Conservation (phyloP, 2,329 filamentous ascomycete species). For the Trichophyton verrucosum region DNA sequence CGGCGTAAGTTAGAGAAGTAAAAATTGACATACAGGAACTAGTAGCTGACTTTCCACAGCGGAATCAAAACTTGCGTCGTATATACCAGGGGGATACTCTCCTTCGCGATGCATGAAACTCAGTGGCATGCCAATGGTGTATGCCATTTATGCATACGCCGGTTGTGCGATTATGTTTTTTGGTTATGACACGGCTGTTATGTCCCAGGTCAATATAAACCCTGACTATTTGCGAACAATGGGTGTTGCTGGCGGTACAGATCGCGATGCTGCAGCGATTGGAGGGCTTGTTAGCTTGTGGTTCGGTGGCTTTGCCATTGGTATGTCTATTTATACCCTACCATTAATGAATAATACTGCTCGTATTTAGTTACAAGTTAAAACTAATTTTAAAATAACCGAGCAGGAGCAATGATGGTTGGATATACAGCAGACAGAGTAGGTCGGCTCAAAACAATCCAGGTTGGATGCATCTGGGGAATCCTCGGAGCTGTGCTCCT, state of each 20-base stretch:
- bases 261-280: neutral
- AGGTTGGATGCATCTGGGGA: neutral
- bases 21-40: neutral
- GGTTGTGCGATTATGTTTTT: neutral
- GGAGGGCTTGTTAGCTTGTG: neutral
- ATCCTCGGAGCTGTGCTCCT: neutral
- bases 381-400: neutral
- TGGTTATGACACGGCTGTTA: neutral
- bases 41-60: neutral
- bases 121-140: neutral
- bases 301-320: conserved; percentile 1
- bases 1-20: neutral
- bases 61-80: neutral
- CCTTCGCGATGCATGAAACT: neutral
- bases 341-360: neutral
- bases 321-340: neutral
- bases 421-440: neutral
- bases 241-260: neutral
- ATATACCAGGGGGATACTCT: neutral
- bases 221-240: neutral
- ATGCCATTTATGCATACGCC: neutral
- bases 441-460: neutral
- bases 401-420: neutral
- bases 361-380: too few relatives aligned
- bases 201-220: neutral